Evolutionary conservation across 164 flowering plant genomes (phyloP), one percentile per base, ranked within the genome.

Genomic region (Chimonanthus praecox): DNA sequence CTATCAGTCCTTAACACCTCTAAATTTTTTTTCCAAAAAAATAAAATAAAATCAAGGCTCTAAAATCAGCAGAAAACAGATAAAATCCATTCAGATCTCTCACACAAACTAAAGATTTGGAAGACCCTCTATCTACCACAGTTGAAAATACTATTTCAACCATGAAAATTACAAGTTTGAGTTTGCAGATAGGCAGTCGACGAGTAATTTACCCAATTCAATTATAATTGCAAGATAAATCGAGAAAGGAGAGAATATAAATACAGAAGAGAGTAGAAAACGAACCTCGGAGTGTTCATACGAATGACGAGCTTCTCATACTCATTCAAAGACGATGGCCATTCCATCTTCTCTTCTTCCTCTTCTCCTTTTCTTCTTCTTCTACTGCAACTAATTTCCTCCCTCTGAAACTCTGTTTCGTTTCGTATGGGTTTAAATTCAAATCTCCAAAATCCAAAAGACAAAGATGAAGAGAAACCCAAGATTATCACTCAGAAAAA

Each of bases 221-320:
- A 33, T 33, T 33, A 33, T 33, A 33, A 33, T 33, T 33, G 33
- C 33, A 11, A 21, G 9, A 71, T 8, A 65, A 3, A 3, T 33
- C 46, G 20, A 10, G 43, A 64, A 11, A 74, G 8, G 44, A 50
- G 13, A 49, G 1, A 3, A 7, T 5, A 4, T 0, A 4, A 67
- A 58, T 8, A 2, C 7, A 49, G 65, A 72, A 16, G 33, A 20
- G 45, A 18, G 44, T 64, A n/a, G 58, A 21, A 50, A 45, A 78
- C 80, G 6, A 16, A 90, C 97, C 94, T 88, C 6, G 97, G 97
- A 69, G 90, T 85, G 80, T 77, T 85, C 88, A 92, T 87, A 18
- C 93, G 81, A 5, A 78, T 74, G 6, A 90, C 75, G 70, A 92
- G 93, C 84, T 88, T 92, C 71, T 90, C 89, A 67, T 84, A 92